Base-by-base conservation (phyloP, 805 yeast genomes). In the Metschnikowia lachancei region DNA sequence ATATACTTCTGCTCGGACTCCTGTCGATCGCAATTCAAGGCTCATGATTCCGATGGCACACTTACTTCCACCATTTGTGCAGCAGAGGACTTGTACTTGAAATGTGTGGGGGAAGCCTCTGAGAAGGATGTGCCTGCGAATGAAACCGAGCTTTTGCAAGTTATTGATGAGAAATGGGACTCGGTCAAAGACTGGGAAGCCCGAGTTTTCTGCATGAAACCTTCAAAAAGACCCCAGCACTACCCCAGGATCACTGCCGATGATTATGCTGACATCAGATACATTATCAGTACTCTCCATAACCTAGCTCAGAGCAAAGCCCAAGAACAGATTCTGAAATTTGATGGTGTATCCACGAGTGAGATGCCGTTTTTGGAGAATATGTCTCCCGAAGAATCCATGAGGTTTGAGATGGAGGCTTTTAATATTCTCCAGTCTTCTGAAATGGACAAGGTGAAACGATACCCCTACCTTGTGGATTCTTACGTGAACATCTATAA, bases 241-340 rank as follows among this genome's bases (percentile, higher is more conserved):
- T 46, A 53, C 2, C 82, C 83, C 4, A 50, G 60, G 14, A 63
- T 82, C n/a, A 74, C 75, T 32, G 79, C 74, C 20, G 76, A 74
- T 33, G 84, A 80, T 47, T 79, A 80, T 51, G 67, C 68, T 36
- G 77, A 77, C 39, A 73, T 76, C 13, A 70, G 80, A 38, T 76
- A 80, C 45, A 70, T 78, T 3, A 56, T 79, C 30, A 39, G 45
- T 3, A 43, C 45, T 12, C 49, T 55, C 28, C 47, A 54, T 36
- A 48, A 34, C 20, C 30, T 52, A 24, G 42, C 39, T 30, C 44
- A 5, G 62, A 66, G 3, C 30, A 12, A 17, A 14, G 8, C 5
- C 12, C 14, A 17, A 17, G 17, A 11, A 18, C 8, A 24, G 30
- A 2, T 5, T 12, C 28, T 11, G 20, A 19, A 18, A 12, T 7